phyloP scores from a whole-genome alignment of 768 basidiomycete species.

The Boletus pseudo-olivaceus region DNA sequence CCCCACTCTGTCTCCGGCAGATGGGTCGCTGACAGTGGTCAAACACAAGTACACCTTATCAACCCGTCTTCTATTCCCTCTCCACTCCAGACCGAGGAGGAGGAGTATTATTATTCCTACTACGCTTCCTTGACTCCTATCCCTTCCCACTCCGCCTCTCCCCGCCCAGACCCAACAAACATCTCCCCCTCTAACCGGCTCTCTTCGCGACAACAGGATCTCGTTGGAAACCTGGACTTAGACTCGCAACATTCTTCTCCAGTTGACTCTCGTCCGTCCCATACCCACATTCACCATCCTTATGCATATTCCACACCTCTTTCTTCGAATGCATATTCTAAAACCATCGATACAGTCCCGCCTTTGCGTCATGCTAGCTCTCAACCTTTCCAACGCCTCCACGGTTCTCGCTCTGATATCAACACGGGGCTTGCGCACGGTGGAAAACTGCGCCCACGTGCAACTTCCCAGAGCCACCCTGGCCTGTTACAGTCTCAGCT shows the following conservation, averaged over 20 bases:
- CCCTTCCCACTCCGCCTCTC: slow-evolving; percentile 12
- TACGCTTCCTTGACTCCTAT: slow-evolving; percentile 38
- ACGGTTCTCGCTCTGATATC: neutral
- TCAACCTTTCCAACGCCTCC: slow-evolving; percentile 22
- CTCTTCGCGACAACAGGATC: slow-evolving; percentile 17
- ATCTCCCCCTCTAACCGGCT: slow-evolving; percentile 14
- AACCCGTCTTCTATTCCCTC: slow-evolving; percentile 14
- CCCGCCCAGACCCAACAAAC: slow-evolving; percentile 10
- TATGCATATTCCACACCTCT: slow-evolving; percentile 44
- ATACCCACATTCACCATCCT: slow-evolving; percentile 41
- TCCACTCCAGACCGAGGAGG: slow-evolving; percentile 31
- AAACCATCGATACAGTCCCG: neutral
- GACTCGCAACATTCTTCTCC: slow-evolving; percentile 19
- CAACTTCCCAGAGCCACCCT: neutral
- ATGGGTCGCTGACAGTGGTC: slow-evolving; percentile 16
- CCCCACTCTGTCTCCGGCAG: slow-evolving; percentile 11
- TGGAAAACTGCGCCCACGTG: slow-evolving; percentile 3
- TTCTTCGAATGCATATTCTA: slow-evolving; percentile 3
- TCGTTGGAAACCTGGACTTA: slow-evolving; percentile 14
- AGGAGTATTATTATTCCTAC: slow-evolving; percentile 52
- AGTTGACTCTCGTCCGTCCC: slow-evolving; percentile 13
- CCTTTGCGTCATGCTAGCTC: slow-evolving; percentile 22
- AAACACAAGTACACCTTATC: slow-evolving; percentile 6
- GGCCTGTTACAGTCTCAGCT: slow-evolving; percentile 23
- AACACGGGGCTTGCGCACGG: neutral